These are phyloP conservation scores for Theileria sp. DNA, from an alignment of 169 alveolate genomes.

Conservation along the genomic window DNA sequence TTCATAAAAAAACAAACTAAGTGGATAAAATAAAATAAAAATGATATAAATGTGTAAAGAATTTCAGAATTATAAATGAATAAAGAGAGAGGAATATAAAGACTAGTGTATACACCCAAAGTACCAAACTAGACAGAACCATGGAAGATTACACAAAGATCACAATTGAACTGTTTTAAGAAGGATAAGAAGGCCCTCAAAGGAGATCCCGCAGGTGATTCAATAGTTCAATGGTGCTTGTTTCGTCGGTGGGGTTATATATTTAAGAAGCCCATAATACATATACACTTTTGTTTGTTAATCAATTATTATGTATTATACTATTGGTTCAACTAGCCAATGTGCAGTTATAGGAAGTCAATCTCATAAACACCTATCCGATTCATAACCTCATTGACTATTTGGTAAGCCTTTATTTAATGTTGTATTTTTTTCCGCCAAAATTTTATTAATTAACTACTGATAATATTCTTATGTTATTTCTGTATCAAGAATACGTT, in stretches of 20 bases:
- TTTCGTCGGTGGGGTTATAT: slow-evolving; percentile 28
- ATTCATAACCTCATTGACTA: slow-evolving; percentile 12
- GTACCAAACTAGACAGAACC: not conserved
- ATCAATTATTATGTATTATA: slow-evolving; percentile 25
- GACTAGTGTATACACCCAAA: not conserved
- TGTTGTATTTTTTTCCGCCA: slow-evolving; percentile 1
- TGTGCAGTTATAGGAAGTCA: slow-evolving; percentile 43
- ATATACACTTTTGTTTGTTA: slow-evolving; percentile 4
- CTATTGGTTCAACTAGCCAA: slow-evolving; percentile 24
- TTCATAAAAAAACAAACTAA: not conserved
- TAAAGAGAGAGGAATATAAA: not conserved
- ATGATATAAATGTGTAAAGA: not conserved
- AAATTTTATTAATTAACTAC: not conserved
- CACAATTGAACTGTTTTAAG: not conserved
- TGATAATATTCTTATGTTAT: not conserved
- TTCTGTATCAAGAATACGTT: not conserved
- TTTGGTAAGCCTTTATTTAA: slow-evolving; percentile 20
- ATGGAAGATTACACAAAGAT: not conserved
- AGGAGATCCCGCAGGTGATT: slow-evolving; percentile 21
- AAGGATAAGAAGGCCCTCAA: not conserved
- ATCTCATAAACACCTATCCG: slow-evolving; percentile 3
- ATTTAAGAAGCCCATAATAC: slow-evolving; percentile 27
- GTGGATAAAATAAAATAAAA: not conserved
- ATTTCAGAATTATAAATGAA: not conserved
- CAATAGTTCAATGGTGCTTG: slow-evolving; percentile 49